Conservation (phyloP, 2,329 filamentous ascomycete genomes). For the Berkeleyomyces rouxiae region DNA sequence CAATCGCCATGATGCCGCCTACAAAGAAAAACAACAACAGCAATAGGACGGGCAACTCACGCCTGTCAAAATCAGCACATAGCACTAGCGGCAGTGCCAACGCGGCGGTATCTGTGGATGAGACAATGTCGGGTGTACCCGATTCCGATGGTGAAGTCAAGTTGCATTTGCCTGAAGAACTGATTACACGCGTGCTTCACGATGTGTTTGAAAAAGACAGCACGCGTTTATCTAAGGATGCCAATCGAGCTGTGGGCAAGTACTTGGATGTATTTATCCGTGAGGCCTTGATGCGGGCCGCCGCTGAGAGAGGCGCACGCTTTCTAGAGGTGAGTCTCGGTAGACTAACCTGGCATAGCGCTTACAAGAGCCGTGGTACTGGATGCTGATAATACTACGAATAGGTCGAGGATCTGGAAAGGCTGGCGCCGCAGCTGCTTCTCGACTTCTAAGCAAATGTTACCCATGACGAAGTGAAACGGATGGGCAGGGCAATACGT, state of each 20-base stretch:
- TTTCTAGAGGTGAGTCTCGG: slow-evolving; percentile 52
- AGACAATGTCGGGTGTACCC: neutral
- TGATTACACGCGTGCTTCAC: slow-evolving; percentile 62
- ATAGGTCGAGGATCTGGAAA: slow-evolving; percentile 70
- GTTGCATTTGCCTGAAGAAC: slow-evolving; percentile 48
- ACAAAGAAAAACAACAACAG: slow-evolving; percentile 12
- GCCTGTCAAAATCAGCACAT: neutral
- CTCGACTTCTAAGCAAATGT: slow-evolving; percentile 53
- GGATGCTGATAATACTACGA: neutral
- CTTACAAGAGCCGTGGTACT: too few species aligned
- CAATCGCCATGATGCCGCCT: neutral
- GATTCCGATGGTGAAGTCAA: slow-evolving; percentile 21
- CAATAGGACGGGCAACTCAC: neutral
- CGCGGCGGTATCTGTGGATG: slow-evolving; percentile 17
- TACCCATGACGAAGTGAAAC: neutral
- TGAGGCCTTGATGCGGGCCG: slow-evolving; percentile 69
- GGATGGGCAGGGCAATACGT: neutral
- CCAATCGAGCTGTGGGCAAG: slow-evolving; percentile 58
- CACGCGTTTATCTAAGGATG: slow-evolving; percentile 60
- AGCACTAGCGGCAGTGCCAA: neutral
- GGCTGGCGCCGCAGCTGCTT: slow-evolving; percentile 66
- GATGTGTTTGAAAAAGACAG: slow-evolving; percentile 58
- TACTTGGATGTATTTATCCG: slow-evolving; percentile 86
- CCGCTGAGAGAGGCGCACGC: slow-evolving; percentile 49
- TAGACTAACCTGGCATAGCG: neutral